Evolutionary conservation across 2,329 filamentous ascomycete species (phyloP), one percentile per base, ranked within the genome.

Genomic region (Beauveria scarabaeidicola): DNA sequence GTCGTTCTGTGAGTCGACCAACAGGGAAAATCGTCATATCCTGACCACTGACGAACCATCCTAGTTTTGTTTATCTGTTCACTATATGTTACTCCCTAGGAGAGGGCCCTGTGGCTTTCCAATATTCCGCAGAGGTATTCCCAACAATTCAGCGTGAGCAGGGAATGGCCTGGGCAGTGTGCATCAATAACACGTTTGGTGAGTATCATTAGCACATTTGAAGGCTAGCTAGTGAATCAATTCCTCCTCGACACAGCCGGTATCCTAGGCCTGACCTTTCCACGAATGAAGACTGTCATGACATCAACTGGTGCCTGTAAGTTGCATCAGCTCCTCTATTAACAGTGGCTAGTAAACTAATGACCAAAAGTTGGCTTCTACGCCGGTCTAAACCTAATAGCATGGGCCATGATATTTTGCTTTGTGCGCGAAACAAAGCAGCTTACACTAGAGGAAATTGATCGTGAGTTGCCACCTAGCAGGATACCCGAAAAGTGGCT

Each of bases 91-190:
- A 69, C 60, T 67, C 66, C 0, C 58, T 66, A 10, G 67, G 86
- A n/a, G 85, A 88, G 72, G 85, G 82, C 0, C 80, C 80, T 2
- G 83, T 87, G 11, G 83, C 84, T 0, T 87, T 85, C 68, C 80
- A 81, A 11, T 87, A 87, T 72, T 81, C 77, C 2, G 83, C 84
- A 25, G 85, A 88, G 68, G 84, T 87, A 2, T 88, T 84, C 68
- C 85, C 85, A 0, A 78, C 87, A 0, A 84, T 81, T 3, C 84
- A 88, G 69, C 78, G 85, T 67, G 85, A 87, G 67, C 77, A 86
- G 36, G 85, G 85, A 52, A 88, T 88, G 85, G 79, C 78, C 0
- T 86, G 81, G 72, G 81, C 83, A 9, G 84, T 87, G 3, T 65
- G 63, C 55, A 69, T 66, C 44, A 68, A 70, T 61, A 69, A 69